Evolutionary conservation across 257 asterid species (phyloP).

Genomic region (Parsonsia alboflavescens): DNA sequence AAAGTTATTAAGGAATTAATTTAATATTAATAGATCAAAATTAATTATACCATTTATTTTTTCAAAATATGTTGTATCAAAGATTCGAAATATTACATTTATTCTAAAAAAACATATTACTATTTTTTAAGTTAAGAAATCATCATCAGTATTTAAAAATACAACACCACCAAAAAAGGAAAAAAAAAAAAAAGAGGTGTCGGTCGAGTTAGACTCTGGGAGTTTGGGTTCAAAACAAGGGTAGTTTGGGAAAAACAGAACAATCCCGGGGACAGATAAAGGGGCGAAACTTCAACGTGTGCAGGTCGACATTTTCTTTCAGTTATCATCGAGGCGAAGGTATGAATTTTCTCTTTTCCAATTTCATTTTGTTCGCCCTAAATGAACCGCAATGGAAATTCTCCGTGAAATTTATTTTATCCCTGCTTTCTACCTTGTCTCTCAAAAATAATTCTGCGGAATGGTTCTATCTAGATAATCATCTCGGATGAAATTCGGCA

Average conservation of each 20-base stretch:
- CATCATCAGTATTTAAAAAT: too few relatives aligned
- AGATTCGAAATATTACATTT: too few relatives aligned
- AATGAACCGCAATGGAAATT: background rate
- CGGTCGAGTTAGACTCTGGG: background rate
- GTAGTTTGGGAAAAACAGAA: slow-evolving; percentile 4
- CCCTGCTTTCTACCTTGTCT: background rate
- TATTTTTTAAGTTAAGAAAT: too few relatives aligned
- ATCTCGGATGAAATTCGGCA: background rate
- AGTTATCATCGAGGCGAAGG: background rate
- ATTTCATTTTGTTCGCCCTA: slow-evolving; percentile 2
- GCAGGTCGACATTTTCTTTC: background rate
- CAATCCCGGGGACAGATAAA: background rate
- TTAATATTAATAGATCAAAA: too few relatives aligned
- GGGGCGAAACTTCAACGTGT: background rate
- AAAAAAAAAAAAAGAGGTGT: background rate
- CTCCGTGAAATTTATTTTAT: background rate
- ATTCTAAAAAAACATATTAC: too few relatives aligned
- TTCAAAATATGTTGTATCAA: too few relatives aligned
- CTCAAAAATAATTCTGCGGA: background rate
- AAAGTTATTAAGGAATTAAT: too few relatives aligned
- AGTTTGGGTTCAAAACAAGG: background rate
- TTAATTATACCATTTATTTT: too few relatives aligned
- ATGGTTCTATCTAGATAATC: background rate
- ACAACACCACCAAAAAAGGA: background rate
- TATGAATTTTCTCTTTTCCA: slow-evolving; percentile 1